These are phyloP conservation scores for Olyra latifolia DNA, from an alignment of 176 grass and related monocot species.

Conservation along the genomic window DNA sequence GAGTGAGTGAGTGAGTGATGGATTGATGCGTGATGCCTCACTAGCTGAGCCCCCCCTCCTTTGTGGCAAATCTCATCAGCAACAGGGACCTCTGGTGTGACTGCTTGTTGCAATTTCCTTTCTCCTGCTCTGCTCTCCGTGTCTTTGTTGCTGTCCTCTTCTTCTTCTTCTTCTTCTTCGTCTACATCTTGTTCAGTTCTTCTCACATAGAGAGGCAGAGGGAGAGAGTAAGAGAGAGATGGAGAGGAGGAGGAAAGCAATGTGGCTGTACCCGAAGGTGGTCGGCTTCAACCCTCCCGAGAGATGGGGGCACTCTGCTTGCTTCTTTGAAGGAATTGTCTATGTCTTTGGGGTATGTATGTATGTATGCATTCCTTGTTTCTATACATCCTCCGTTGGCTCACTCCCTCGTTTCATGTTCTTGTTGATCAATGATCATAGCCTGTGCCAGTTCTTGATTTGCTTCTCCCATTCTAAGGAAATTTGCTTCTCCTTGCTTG, in stretches of 20 bases:
- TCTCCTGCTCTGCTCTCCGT: neutral
- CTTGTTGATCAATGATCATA: neutral
- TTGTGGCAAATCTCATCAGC: slow-evolving; percentile 51
- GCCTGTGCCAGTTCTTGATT: neutral
- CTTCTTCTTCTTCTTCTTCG: neutral
- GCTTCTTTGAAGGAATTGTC: slow-evolving; percentile 75
- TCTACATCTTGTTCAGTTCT: neutral
- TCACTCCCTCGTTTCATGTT: neutral
- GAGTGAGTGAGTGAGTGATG: neutral
- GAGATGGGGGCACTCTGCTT: slow-evolving; percentile 97
- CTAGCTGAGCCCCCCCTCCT: slow-evolving; percentile 18
- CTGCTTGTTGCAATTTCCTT: neutral
- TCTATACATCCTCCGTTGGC: neutral
- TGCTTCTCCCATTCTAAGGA: neutral
- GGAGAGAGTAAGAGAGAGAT: neutral
- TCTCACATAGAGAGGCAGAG: neutral
- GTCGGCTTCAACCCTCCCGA: slow-evolving; percentile 84
- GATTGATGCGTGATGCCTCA: slow-evolving; percentile 58
- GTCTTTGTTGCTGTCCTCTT: neutral
- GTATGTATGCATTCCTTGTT: neutral
- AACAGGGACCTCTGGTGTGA: slow-evolving; percentile 43
- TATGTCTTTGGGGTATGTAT: slow-evolving; percentile 89
- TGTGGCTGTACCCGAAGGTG: slow-evolving; percentile 96
- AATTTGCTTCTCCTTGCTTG: neutral
- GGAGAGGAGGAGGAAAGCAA: slow-evolving; percentile 79